Base-by-base conservation (phyloP, 768 basidiomycete genomes). In the Terana coerulea region DNA sequence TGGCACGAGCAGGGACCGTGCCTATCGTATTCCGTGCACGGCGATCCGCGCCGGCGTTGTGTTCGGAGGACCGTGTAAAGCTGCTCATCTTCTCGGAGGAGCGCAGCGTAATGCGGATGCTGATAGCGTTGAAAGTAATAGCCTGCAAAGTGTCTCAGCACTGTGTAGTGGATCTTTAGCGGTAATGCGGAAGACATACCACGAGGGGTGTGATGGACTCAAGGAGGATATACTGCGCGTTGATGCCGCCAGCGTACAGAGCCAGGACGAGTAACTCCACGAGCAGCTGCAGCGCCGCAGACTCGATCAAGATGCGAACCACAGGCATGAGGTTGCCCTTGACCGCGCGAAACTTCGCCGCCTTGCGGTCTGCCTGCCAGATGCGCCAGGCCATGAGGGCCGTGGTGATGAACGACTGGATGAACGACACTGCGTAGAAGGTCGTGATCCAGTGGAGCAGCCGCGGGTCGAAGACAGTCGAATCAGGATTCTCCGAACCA, bases 121-220 rank as follows among this genome's bases (percentile, higher is more conserved):
- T 64, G 41, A 64, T 64, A 1, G 57, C 54, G 42, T 57, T 62
- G 57, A 64, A 64, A 10, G 59, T 62, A 22, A 64, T 62, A 2
- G 52, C 59, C 61, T 60, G 24, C n/a, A n/a, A n/a, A n/a, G n/a
- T n/a, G n/a, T n/a, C n/a, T n/a, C n/a, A n/a, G n/a, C n/a, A n/a
- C n/a, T n/a, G n/a, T n/a, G n/a, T n/a, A n/a, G n/a, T n/a, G n/a
- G n/a, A n/a, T 45, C 11, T 21, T 26, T 15, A 12, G 29, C 7
- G 43, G 15, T n/a, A n/a, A n/a, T 6, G 7, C 9, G 29, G 26
- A 29, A 26, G 10, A 54, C 54, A 26, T 41, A 55, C 54, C 22
- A 55, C 53, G 15, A 50, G 25, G 9, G 53, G 53, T 14, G 49
- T 51, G 25, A 55, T 48, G 22, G 37, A 34, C 31, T 60, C 62